Evolutionary conservation across 768 basidiomycete species (phyloP).

Genomic region (Kwoniella shandongensis): DNA sequence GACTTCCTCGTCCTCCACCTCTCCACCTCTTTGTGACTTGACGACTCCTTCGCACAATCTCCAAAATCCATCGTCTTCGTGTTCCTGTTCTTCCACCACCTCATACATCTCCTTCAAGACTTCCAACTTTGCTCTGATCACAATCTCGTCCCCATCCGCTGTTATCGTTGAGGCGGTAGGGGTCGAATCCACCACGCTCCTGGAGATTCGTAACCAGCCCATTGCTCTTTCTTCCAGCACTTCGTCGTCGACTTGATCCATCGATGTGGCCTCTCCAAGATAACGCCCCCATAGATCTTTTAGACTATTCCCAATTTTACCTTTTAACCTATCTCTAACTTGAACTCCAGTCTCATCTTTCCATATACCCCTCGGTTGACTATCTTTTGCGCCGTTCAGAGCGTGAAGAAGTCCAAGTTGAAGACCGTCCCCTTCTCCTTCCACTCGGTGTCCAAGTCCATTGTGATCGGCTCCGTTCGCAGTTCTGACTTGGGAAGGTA

Average conservation of each 20-base stretch:
- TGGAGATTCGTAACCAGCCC: slow-evolving; percentile 11
- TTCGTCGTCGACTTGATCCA: neutral
- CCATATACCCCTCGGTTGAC: neutral
- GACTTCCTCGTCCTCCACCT: slow-evolving; percentile 6
- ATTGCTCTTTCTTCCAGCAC: slow-evolving; percentile 15
- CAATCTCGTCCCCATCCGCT: neutral
- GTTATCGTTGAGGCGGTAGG: neutral
- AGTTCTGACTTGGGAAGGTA: no score
- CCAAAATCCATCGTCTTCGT: slow-evolving; percentile 11
- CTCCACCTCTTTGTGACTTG: neutral
- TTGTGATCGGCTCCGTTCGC: neutral
- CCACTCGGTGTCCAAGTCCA: neutral
- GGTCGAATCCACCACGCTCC: neutral
- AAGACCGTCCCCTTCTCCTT: slow-evolving; percentile 1
- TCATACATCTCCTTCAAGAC: slow-evolving; percentile 17
- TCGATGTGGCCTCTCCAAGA: neutral
- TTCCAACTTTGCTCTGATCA: slow-evolving; percentile 11
- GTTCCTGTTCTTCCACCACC: slow-evolving; percentile 6
- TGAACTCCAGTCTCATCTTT: slow-evolving; percentile 6
- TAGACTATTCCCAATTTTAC: slow-evolving; percentile 9
- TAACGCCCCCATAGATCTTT: slow-evolving; percentile 12
- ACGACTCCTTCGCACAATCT: slow-evolving; percentile 19
- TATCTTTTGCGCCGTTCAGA: neutral
- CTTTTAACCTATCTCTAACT: slow-evolving; percentile 13
- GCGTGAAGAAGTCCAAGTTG: slow-evolving; percentile 2